Evolutionary conservation across 2,329 filamentous ascomycete species (phyloP), one percentile per base, ranked within the genome.

Genomic region (Colletotrichum chrysophilum): DNA sequence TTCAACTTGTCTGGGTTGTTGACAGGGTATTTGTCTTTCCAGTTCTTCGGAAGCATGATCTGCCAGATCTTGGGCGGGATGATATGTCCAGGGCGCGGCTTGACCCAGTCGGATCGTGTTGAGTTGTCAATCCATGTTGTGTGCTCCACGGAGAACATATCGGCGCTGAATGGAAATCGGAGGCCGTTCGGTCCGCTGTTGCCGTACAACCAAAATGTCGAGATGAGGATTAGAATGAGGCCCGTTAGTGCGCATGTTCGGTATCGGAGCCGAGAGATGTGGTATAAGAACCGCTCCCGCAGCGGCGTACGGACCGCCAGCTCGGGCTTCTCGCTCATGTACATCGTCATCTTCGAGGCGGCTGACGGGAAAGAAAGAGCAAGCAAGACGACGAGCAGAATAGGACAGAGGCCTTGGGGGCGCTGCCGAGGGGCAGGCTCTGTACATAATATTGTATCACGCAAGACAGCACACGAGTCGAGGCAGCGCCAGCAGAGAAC

Each of bases 11-110:
- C 38, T 12, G 62, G 66, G 28, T 70, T 58, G 43, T 56, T 70
- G 36, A 64, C 16, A 4, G 68, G 68, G 9, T 64, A 52, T 21
- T 55, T 28, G 6, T 62, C 58, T 21, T 18, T 36, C 68, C 43
- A 56, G 21, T 58, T 32, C 65, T 68, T 75, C n/a, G 71, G 71
- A 4, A 77, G 67, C 48, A 73, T 69, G 10, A 77, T 79, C 68
- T 79, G 75, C 78, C 75, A 79, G 43, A 78, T 72, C 43, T 70
- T 56, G 52, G 43, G 70, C 8, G 69, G 60, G 32, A 77, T 77
- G 8, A 58, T 64, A 16, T 74, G 66, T 7, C 66, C 71, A 7
- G 64, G 60, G 3, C 38, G 21, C 21, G 67, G 67, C 56, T 52
- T 70, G 21, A 61, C 67, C 67, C 67, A 70, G 67, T 62, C 67